Conservation (phyloP, 169 alveolate genomes). For the Cryptosporidium bovis region DNA sequence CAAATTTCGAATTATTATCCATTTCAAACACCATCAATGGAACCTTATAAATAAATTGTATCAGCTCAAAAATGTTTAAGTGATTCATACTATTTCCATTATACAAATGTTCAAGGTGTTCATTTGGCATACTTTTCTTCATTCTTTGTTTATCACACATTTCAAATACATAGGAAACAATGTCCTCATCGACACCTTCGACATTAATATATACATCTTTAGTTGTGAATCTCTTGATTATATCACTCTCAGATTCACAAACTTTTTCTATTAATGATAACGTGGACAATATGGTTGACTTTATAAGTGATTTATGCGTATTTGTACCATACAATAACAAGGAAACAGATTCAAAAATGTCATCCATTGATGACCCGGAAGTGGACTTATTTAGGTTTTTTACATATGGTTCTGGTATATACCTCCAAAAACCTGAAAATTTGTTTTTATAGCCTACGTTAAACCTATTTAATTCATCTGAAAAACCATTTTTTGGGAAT, state of each 20-base stretch:
- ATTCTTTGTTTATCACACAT: background rate
- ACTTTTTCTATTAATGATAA: conserved; percentile 10
- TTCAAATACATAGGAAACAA: conserved; percentile 29
- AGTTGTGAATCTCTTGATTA: conserved; percentile 5
- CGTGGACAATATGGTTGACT: conserved; percentile 13
- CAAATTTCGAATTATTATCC: background rate
- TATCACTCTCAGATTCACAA: conserved; percentile 35
- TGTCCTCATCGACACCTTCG: conserved; percentile 59
- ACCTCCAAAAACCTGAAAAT: conserved; percentile 64
- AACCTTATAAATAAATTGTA: conserved; percentile 46
- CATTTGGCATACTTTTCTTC: background rate
- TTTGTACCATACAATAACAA: conserved; percentile 30
- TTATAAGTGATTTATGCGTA: conserved; percentile 1
- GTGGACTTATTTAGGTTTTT: conserved; percentile 16
- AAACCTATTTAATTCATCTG: background rate
- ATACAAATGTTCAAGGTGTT: background rate
- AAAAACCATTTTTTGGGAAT: background rate
- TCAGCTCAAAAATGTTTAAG: conserved; percentile 23
- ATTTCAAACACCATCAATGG: conserved; percentile 58
- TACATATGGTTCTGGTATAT: conserved; percentile 40
- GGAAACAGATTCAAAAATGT: conserved; percentile 54
- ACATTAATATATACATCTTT: conserved; percentile 31
- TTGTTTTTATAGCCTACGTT: background rate
- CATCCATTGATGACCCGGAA: background rate
- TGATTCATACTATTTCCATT: background rate